phyloP scores from a whole-genome alignment of 257 asterid genomes.

The Salvia splendens region DNA sequence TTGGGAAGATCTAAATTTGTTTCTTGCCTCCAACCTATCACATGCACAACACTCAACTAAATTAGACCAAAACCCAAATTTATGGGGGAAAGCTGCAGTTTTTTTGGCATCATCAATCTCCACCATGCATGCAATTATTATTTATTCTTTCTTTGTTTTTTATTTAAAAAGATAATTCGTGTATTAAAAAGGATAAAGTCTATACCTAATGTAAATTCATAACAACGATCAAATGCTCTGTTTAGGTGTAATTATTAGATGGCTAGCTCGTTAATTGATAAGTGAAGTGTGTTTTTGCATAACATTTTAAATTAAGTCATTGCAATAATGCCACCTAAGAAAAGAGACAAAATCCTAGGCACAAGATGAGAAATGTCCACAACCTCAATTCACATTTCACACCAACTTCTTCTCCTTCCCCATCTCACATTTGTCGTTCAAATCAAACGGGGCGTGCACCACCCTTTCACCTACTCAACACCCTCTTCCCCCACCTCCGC shows the following conservation, averaged over 20 bases:
- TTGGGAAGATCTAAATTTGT: constrained; percentile 34
- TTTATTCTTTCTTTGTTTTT: not conserved
- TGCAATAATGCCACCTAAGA: too few species aligned
- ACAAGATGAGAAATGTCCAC: constrained; percentile 9
- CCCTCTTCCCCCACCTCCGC: constrained; percentile 31
- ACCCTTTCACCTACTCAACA: constrained; percentile 28
- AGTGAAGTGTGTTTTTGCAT: too few species aligned
- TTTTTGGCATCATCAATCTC: not conserved
- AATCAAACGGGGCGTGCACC: constrained; percentile 26
- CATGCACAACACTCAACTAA: constrained; percentile 25
- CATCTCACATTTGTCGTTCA: constrained; percentile 17
- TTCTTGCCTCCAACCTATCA: constrained; percentile 27
- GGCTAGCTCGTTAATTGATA: not conserved
- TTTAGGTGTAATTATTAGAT: too few species aligned
- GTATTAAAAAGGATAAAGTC: too few species aligned
- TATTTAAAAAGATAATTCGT: not conserved
- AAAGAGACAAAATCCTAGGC: not conserved
- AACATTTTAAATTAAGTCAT: too few species aligned
- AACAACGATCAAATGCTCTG: too few species aligned
- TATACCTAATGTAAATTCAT: too few species aligned
- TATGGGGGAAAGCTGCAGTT: constrained; percentile 11
- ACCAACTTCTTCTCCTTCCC: constrained; percentile 8
- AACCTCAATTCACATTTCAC: not conserved
- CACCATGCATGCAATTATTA: constrained; percentile 12
- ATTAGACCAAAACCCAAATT: constrained; percentile 25